These are phyloP conservation scores for Fusarium palustre DNA, from an alignment of 2,329 filamentous ascomycete species.

Conservation along the genomic window DNA sequence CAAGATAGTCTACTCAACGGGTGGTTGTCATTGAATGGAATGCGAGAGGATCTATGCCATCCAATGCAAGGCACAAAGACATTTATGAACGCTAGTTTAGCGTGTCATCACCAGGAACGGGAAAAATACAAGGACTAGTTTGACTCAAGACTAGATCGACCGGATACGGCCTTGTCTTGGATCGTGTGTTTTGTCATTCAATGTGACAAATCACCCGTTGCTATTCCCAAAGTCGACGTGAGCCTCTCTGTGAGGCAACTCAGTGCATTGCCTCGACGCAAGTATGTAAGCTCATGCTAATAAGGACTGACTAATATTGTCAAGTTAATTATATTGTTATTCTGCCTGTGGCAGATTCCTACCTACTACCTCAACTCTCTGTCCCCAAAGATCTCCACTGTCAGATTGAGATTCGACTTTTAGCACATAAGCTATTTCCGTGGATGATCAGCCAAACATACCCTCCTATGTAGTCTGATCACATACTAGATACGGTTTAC, in stretches of 20 bases:
- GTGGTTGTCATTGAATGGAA: constrained; percentile 11
- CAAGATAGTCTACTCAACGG: neutral
- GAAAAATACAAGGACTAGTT: neutral
- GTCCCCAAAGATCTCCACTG: too few species aligned
- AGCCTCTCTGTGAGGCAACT: neutral
- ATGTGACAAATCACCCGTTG: neutral
- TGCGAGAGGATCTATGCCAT: constrained; percentile 4
- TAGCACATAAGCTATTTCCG: neutral
- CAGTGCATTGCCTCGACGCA: neutral
- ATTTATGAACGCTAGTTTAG: constrained; percentile 13
- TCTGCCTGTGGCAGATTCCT: neutral
- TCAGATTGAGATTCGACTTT: neutral
- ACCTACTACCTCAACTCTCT: neutral
- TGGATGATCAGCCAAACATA: neutral
- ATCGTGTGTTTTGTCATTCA: neutral
- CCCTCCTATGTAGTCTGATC: neutral
- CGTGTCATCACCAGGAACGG: constrained; percentile 18
- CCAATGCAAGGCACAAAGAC: constrained; percentile 16
- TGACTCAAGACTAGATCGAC: neutral
- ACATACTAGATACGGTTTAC: neutral
- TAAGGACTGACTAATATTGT: neutral
- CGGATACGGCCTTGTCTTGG: constrained; percentile 2
- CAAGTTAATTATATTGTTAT: neutral
- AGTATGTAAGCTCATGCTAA: neutral
- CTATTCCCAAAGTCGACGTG: neutral